Conservation (phyloP, 2,329 filamentous ascomycete genomes). For the Apiospora marii region DNA sequence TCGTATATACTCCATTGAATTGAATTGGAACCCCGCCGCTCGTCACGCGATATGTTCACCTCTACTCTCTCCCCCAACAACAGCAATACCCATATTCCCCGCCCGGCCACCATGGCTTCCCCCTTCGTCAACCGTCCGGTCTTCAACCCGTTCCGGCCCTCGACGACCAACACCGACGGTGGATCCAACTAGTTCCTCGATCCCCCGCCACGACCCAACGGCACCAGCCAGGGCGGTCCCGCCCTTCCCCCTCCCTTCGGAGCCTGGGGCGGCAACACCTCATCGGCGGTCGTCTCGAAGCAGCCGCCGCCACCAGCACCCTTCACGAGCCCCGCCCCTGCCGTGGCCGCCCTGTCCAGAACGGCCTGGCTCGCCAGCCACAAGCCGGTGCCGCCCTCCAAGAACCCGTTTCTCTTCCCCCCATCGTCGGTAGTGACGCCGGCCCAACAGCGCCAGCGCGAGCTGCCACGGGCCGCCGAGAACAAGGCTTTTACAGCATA, state of each 20-base stretch:
- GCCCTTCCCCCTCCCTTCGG: too few species aligned
- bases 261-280: too few species aligned
- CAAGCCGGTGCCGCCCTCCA: too few species aligned
- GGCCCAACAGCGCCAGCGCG: not conserved
- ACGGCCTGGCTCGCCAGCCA: too few species aligned
- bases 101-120: not conserved
- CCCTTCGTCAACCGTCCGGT: not conserved
- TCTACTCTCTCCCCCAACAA: not conserved
- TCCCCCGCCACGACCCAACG: not conserved
- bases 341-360: too few species aligned
- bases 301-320: not conserved
- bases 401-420: not conserved
- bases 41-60: slow-evolving; percentile 5
- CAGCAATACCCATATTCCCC: not conserved
- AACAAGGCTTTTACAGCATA: not conserved
- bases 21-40: not conserved
- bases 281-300: too few species aligned
- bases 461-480: too few species aligned
- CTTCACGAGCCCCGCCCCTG: too few species aligned
- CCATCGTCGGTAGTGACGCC: not conserved
- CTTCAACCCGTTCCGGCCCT: not conserved
- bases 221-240: too few species aligned
- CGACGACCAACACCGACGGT: not conserved
- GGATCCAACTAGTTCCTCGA: not conserved
- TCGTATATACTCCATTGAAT: slow-evolving; percentile 6